phyloP scores from a whole-genome alignment of 768 basidiomycete genomes.

The Leccinum disarticulatum region DNA sequence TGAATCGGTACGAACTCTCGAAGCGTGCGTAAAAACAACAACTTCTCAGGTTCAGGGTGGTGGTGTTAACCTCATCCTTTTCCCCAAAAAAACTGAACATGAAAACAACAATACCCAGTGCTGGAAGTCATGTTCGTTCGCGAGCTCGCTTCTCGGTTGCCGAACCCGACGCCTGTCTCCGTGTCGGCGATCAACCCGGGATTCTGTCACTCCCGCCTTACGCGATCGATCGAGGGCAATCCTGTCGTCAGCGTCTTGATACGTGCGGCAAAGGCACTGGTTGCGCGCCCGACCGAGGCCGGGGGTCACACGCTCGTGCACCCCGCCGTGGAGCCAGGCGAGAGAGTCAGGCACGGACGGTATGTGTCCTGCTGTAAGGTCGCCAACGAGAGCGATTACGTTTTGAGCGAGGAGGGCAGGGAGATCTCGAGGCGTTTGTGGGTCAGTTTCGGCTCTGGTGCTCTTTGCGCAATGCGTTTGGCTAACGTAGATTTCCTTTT shows the following conservation, averaged over 20 bases:
- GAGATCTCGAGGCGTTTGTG: constrained; percentile 32
- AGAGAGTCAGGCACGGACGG: constrained; percentile 27
- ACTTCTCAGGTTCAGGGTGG: background rate
- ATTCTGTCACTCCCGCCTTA: constrained; percentile 34
- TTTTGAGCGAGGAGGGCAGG: constrained; percentile 31
- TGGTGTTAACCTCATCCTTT: background rate
- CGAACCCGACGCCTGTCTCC: constrained; percentile 27
- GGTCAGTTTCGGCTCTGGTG: constrained; percentile 25
- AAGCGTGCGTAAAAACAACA: constrained; percentile 21
- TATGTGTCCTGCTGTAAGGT: constrained; percentile 31
- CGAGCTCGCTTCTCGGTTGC: constrained; percentile 35
- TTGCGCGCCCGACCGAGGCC: constrained; percentile 34
- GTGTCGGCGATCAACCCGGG: constrained; percentile 37
- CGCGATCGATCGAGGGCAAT: constrained; percentile 18
- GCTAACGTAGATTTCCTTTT: constrained; percentile 1
- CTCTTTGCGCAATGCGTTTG: background rate
- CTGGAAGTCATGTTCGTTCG: constrained; percentile 37
- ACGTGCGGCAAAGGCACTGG: constrained; percentile 12
- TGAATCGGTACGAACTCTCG: constrained; percentile 25
- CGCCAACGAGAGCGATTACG: constrained; percentile 33
- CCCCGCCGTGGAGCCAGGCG: constrained; percentile 29
- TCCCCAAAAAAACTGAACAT: background rate
- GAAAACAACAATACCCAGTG: constrained; percentile 17
- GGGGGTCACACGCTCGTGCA: constrained; percentile 39
- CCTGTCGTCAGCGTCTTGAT: background rate